These are phyloP conservation scores for Exophiala phaeomuriformis DNA, from an alignment of 2,329 filamentous ascomycete species.

Conservation along the genomic window DNA sequence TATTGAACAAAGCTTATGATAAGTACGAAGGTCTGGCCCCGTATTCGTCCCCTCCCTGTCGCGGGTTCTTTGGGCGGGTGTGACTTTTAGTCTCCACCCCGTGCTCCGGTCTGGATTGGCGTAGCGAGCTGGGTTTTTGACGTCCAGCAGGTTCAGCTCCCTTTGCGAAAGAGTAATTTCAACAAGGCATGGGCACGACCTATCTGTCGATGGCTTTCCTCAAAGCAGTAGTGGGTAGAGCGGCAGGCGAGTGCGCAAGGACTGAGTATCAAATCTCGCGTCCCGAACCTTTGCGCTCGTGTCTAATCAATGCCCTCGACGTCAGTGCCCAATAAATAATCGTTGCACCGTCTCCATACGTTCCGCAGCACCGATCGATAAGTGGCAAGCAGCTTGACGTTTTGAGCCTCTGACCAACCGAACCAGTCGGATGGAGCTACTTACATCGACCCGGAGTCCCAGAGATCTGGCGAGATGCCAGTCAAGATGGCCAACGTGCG, in stretches of 20 bases:
- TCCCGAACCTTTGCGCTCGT: not conserved
- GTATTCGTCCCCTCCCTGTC: not conserved
- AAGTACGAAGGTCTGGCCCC: too few species aligned
- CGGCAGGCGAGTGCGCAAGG: not conserved
- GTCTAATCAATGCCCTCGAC: not conserved
- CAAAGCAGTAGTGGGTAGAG: not conserved
- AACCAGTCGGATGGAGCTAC: constrained; percentile 21
- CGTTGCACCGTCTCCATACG: not conserved
- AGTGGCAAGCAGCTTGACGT: constrained; percentile 1
- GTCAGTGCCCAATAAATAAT: not conserved
- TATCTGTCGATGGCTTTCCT: not conserved
- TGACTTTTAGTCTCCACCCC: not conserved
- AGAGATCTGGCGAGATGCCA: constrained; percentile 18
- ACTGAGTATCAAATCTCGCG: not conserved
- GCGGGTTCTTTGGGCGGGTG: not conserved
- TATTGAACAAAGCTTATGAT: not conserved
- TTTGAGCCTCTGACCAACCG: constrained; percentile 10
- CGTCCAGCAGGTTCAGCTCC: not conserved
- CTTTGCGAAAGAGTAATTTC: not conserved
- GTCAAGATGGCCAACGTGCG: not conserved
- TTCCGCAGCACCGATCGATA: not conserved
- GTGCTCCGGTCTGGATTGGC: not conserved
- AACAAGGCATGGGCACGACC: not conserved
- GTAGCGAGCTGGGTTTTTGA: not conserved
- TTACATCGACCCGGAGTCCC: constrained; percentile 10